These are phyloP conservation scores for Populus hybrid DNA, from an alignment of 441 rosid genomes.

Conservation along the genomic window DNA sequence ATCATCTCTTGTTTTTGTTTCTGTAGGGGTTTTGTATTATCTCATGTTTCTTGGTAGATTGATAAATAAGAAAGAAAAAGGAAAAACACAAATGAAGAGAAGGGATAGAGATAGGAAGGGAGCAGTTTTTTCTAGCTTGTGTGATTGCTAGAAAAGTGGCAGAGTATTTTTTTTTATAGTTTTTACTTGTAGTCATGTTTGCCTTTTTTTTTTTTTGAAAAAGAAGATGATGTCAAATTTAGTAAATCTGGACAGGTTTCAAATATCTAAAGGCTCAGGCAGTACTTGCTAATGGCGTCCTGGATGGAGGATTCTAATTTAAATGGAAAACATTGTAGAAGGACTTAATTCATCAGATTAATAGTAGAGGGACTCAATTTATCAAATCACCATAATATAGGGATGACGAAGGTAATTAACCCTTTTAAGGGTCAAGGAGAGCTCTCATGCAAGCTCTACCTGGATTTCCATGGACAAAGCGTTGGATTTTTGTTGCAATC, in stretches of 20 bases:
- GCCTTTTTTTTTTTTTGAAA: too few species aligned
- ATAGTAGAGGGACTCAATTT: background rate
- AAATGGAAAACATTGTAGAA: background rate
- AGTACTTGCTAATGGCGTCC: background rate
- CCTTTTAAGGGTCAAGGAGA: background rate
- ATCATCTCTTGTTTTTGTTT: background rate
- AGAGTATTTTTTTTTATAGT: too few species aligned
- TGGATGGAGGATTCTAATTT: background rate
- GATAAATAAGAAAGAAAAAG: background rate
- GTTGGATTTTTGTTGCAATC: background rate
- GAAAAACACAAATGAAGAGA: background rate
- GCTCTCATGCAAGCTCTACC: background rate
- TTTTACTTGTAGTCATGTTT: too few species aligned
- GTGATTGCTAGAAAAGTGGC: background rate
- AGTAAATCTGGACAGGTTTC: background rate
- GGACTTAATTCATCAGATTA: background rate
- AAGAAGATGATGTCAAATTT: background rate
- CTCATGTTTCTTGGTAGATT: background rate
- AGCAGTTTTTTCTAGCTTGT: background rate
- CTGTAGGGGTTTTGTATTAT: background rate
- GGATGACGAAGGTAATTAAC: background rate
- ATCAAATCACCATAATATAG: background rate
- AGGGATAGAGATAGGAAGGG: background rate
- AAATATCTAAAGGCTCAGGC: background rate
- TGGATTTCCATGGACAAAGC: background rate